Evolutionary conservation across 768 basidiomycete species (phyloP).

Genomic region (Pisolithus tinctorius): DNA sequence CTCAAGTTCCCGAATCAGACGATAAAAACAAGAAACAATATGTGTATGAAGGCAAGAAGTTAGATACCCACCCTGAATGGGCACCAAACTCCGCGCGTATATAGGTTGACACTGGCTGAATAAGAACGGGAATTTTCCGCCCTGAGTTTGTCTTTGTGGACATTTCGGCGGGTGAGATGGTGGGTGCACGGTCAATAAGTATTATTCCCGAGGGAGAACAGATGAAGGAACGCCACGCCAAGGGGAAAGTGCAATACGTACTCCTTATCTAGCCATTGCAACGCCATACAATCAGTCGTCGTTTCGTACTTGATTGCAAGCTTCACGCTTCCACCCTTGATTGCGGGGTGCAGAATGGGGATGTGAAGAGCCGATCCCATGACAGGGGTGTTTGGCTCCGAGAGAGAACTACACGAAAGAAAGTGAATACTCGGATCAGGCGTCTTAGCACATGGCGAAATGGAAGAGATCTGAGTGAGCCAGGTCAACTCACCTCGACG

Average conservation of each 20-base stretch:
- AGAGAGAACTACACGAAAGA: slow-evolving; percentile 39
- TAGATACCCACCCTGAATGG: slow-evolving; percentile 56
- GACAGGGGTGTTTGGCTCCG: slow-evolving; percentile 51
- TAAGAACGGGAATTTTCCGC: slow-evolving; percentile 76
- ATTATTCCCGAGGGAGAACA: background rate
- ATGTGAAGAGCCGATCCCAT: slow-evolving; percentile 77
- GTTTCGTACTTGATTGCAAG: slow-evolving; percentile 67
- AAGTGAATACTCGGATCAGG: background rate
- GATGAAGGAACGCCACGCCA: background rate
- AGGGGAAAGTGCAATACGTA: slow-evolving; percentile 25
- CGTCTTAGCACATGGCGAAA: background rate
- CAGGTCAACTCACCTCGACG: slow-evolving; percentile 35
- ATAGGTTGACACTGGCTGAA: slow-evolving; percentile 95
- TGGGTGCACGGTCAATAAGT: background rate
- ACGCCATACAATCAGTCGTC: slow-evolving; percentile 63
- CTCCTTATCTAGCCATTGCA: slow-evolving; percentile 87
- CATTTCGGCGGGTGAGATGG: too few species aligned
- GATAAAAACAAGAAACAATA: background rate
- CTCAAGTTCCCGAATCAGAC: too few species aligned
- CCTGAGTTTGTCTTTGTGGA: slow-evolving; percentile 67
- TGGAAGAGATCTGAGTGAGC: background rate
- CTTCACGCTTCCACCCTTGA: slow-evolving; percentile 32
- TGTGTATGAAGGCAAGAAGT: background rate
- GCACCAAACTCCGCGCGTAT: slow-evolving; percentile 72
- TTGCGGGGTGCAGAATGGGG: slow-evolving; percentile 34